Evolutionary conservation across 192 early-diverging fungal genomes (phyloP), one percentile per base, ranked within the genome.

Genomic region (Coemansia sp.): DNA sequence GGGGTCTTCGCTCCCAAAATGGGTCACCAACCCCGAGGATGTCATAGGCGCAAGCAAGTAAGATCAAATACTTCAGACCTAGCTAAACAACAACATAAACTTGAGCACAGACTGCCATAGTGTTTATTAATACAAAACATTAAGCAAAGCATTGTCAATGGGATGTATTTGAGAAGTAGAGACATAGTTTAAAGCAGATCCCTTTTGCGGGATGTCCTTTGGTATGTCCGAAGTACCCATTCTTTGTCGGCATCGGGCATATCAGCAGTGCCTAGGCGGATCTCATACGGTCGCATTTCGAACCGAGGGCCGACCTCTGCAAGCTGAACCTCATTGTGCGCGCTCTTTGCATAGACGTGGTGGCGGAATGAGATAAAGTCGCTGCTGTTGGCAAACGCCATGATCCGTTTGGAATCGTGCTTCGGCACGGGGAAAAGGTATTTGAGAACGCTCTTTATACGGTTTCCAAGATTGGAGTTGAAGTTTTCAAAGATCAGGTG

Each of bases 331-430:
- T 97, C 90, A 57, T 92, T 92, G 70, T 90, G 89, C 45, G 85
- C 85, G 48, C 88, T 86, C 83, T 96, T 95, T 50, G 91, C 84
- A 77, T 86, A 99, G 19, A 99, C 95, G 79, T 97, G 94, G 66
- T 99, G 97, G 72, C 97, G 82, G 83, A 93, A 99, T 34, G 94
- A 96, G 58, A 99, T 97, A 68, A 89, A 98, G 82, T 99, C 97
- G 68, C 84, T 90, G 57, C 94, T 88, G 80, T 99, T 97, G 59
- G 91, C 81, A 85, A 99, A 99, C 10, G 97, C 95, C 89, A 99
- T 95, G 33, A 95, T 93, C 27, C 95, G 88, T 80, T 94, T 96
- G 64, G 86, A 88, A 72, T 99, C 97, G 48, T 88, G 88, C 83
- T 94, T 99, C 13, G 97, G 97, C 23, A 98, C 95, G 2, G 97